These are phyloP conservation scores for Dactylis glomerata DNA, from an alignment of 176 grass and related monocot genomes.

Conservation along the genomic window DNA sequence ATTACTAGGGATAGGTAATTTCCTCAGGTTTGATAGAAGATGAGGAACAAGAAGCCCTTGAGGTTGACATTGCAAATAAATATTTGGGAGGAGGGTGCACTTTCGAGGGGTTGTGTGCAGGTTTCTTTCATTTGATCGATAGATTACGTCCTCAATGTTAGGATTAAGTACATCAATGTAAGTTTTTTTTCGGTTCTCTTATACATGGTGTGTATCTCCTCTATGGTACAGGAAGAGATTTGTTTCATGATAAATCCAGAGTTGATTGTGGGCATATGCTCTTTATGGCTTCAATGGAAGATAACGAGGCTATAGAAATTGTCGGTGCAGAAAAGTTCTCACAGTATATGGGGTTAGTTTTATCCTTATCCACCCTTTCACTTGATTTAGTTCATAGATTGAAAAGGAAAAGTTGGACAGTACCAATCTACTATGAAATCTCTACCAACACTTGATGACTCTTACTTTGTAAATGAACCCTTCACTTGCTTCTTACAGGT, in stretches of 20 bases:
- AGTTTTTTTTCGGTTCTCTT: background rate
- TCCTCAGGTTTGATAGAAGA: slow-evolving; percentile 88
- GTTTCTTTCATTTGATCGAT: slow-evolving; percentile 50
- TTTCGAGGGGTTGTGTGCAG: slow-evolving; percentile 89
- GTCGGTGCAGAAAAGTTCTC: slow-evolving; percentile 76
- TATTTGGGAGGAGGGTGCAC: slow-evolving; percentile 92
- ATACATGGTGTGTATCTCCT: background rate
- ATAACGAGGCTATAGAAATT: slow-evolving; percentile 93
- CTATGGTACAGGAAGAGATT: slow-evolving; percentile 94
- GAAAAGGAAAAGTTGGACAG: background rate
- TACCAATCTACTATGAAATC: background rate
- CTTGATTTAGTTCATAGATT: slow-evolving; percentile 21
- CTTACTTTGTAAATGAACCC: background rate
- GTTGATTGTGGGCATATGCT: slow-evolving; percentile 70
- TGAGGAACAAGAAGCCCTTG: slow-evolving; percentile 66
- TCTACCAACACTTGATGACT: background rate
- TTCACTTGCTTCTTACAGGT: slow-evolving; percentile 39
- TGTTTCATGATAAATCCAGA: slow-evolving; percentile 87
- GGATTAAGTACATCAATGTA: background rate
- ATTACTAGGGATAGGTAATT: slow-evolving; percentile 74
- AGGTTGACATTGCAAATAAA: slow-evolving; percentile 96
- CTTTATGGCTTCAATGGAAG: slow-evolving; percentile 75
- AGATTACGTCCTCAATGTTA: slow-evolving; percentile 16
- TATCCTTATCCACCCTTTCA: slow-evolving; percentile 1
- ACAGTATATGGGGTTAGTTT: slow-evolving; percentile 72